Evolutionary conservation across 345 rosid genomes (phyloP).

Genomic region (Corchorus capsularis): DNA sequence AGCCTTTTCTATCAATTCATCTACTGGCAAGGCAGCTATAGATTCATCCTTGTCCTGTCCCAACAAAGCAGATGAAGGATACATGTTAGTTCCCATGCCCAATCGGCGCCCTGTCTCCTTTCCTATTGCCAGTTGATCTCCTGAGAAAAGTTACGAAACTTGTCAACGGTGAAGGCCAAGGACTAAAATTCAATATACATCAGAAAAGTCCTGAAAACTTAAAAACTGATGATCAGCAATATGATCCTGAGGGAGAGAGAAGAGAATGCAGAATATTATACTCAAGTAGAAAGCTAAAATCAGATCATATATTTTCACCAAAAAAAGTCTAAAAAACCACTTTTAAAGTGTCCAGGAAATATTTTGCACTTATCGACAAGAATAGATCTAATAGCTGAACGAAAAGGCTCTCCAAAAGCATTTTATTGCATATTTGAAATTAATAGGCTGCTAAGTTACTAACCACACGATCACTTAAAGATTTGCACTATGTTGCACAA

Average conservation of each 20-base stretch:
- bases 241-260: background rate
- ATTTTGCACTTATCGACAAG: background rate
- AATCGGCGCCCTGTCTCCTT: constrained; percentile 97
- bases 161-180: constrained; percentile 11
- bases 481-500: background rate
- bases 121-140: constrained; percentile 97
- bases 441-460: background rate
- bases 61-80: constrained; percentile 91
- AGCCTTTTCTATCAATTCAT: constrained; percentile 96
- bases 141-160: constrained; percentile 41
- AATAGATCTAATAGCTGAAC: background rate
- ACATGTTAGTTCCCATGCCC: constrained; percentile 99
- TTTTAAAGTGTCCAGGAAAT: background rate
- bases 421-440: background rate
- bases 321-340: background rate
- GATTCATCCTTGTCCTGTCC: constrained; percentile 97
- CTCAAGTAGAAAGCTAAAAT: background rate
- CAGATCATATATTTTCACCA: background rate
- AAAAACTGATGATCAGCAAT: background rate
- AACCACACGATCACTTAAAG: background rate
- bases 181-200: background rate
- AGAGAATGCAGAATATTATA: background rate
- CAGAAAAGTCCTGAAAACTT: background rate
- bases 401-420: background rate
- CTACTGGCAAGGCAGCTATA: constrained; percentile 83